Percentiles rank a stretch among this genome's conserved stretches.
These are phyloP conservation scores for Chalara sp. DNA, from an alignment of 2,329 filamentous ascomycete species.

Conservation along the genomic window DNA sequence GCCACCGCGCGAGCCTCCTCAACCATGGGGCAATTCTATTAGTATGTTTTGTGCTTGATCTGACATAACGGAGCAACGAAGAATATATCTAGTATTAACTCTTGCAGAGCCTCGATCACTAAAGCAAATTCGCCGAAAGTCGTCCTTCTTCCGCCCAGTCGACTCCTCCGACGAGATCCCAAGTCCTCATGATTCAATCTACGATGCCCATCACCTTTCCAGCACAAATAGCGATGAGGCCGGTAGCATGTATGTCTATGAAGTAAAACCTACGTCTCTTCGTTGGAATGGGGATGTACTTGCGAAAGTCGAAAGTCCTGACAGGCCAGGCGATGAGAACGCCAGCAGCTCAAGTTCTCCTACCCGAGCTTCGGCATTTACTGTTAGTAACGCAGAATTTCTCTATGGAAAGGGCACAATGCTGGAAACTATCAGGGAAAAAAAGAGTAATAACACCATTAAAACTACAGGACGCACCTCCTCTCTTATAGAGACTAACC, in stretches of 20 bases:
- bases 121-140: constrained; percentile 26
- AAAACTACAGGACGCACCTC: constrained; percentile 19
- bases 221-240: constrained; percentile 25
- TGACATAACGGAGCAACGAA: too few species aligned
- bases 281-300: constrained; percentile 7
- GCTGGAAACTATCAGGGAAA: constrained; percentile 35
- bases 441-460: constrained; percentile 31
- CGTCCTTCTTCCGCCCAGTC: constrained; percentile 18
- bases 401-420: constrained; percentile 34
- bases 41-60: too few species aligned
- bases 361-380: too few species aligned
- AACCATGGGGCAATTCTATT: too few species aligned
- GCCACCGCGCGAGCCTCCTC: not conserved
- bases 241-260: not conserved
- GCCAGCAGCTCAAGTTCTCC: too few species aligned
- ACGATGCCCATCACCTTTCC: constrained; percentile 31
- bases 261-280: not conserved
- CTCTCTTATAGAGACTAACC: constrained; percentile 21
- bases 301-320: too few species aligned
- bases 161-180: constrained; percentile 32
- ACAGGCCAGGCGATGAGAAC: too few species aligned
- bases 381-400: constrained; percentile 20
- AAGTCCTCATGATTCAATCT: constrained; percentile 31
- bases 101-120: too few species aligned
- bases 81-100: too few species aligned